Conservation (phyloP, 129 eudicot genomes). For the Deinandra increscens region DNA sequence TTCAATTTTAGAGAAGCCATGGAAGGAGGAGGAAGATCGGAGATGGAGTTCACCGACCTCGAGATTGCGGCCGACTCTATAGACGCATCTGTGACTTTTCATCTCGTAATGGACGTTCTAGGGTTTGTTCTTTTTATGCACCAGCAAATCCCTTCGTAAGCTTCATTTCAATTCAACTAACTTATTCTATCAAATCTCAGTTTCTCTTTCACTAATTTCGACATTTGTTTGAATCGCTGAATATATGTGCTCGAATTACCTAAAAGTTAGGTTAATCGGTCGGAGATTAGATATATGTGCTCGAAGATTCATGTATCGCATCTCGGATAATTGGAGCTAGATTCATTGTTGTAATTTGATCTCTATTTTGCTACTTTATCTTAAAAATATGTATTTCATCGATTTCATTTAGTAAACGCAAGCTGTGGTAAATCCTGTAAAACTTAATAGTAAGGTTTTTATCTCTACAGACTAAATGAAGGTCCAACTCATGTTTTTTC, state of each 20-base stretch:
- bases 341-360: not conserved
- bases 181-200: not conserved
- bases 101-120: constrained; percentile 69
- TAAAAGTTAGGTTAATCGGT: not conserved
- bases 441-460: too few species aligned
- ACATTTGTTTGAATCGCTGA: constrained; percentile 9
- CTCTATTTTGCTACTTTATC: not conserved
- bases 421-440: too few species aligned
- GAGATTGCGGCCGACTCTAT: constrained; percentile 50
- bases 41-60: constrained; percentile 50
- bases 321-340: not conserved
- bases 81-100: constrained; percentile 46
- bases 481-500: too few species aligned
- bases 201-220: not conserved
- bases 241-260: constrained; percentile 11
- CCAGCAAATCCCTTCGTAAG: constrained; percentile 95
- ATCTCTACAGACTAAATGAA: too few species aligned
- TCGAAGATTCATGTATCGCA: not conserved
- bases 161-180: not conserved
- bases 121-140: constrained; percentile 91
- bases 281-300: not conserved
- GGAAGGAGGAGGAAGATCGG: constrained; percentile 55
- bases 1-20: constrained; percentile 9
- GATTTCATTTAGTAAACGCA: not conserved
- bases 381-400: not conserved